Percentiles rank a stretch among this genome's conserved stretches.
Conservation (phyloP, 2,329 filamentous ascomycete species). For the Alternaria metachromatica region DNA sequence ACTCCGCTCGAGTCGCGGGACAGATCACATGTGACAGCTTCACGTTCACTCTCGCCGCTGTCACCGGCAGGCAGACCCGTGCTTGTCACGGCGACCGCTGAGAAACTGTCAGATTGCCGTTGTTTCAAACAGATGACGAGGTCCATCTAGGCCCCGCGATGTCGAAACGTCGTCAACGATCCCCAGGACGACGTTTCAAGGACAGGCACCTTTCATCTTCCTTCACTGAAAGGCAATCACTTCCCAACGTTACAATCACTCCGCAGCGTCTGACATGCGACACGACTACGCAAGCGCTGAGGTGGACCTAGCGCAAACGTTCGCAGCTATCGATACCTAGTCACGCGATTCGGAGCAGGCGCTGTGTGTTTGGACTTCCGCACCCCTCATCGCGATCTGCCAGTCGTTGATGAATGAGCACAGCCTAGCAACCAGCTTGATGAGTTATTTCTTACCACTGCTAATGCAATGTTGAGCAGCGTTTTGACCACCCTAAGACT, state of each 20-base stretch:
- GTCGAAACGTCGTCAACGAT: conserved; percentile 16
- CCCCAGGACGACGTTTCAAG: conserved; percentile 11
- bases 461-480: background rate
- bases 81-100: conserved; percentile 7
- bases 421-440: background rate
- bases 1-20: background rate
- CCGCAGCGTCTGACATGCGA: conserved; percentile 8
- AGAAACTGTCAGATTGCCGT: conserved; percentile 21
- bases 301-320: background rate
- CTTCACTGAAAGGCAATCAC: background rate
- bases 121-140: conserved; percentile 35
- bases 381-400: background rate
- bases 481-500: background rate
- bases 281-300: conserved; percentile 10
- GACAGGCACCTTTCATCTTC: conserved; percentile 4
- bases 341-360: conserved; percentile 15
- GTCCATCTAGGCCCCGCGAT: conserved; percentile 13
- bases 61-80: background rate
- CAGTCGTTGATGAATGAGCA: conserved; percentile 4
- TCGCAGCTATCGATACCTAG: conserved; percentile 5
- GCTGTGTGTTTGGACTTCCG: background rate
- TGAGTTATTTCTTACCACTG: conserved; percentile 1
- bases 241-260: conserved; percentile 3
- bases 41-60: background rate
- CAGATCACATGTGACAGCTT: background rate